Base-by-base conservation (phyloP, 164 flowering plant species). In the Annona squamosa region DNA sequence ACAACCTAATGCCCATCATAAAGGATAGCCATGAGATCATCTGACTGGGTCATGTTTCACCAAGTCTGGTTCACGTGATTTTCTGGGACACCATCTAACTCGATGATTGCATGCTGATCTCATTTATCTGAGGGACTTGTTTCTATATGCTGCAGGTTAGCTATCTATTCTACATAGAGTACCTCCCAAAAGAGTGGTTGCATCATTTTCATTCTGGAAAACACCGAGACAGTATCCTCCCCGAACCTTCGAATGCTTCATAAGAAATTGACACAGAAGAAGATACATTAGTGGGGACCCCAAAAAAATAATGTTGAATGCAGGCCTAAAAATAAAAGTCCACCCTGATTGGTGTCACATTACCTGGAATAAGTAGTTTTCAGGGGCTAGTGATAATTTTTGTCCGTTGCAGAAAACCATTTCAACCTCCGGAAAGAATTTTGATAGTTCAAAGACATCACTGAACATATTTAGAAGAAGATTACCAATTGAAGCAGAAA, bases 181-280 rank as follows among this genome's bases (percentile, higher is more conserved):
- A 96, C 99, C 99, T 85, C 99, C 98, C 72, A 96, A 83, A 71
- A 96, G 94, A 73, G 98, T 96, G 46, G 98, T 91, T 68, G 89
- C 86, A 77, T 96, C 99, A 75, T 86, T 88, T 75, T 91, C 97
- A 77, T 92, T 93, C 75, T 86, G 97, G 74, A 93, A 96, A 74
- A 96, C 78, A 16, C 99, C 99, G 62, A 94, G 83, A 79, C 99
- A 96, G 77, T 92, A 96, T 78, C 93, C 97, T 76, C 99, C 98
- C 73, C 18, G 89, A 19, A 88, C 93, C 87, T 90, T 93, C 45
- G 94, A 85, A 78, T 96, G 99, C 98, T 96, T 76, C 61, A 83
- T 62, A 57, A 26, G 57, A 44, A 13, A 75, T 43, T 72, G 3
- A 48, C 46, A 66, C 43, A 26, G 59, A 52, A 12, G 57, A 13